A percentile compares a stretch with the other conserved stretches of the same genome.
phyloP scores from a whole-genome alignment of 441 rosid species.

The Viola pubescens region DNA sequence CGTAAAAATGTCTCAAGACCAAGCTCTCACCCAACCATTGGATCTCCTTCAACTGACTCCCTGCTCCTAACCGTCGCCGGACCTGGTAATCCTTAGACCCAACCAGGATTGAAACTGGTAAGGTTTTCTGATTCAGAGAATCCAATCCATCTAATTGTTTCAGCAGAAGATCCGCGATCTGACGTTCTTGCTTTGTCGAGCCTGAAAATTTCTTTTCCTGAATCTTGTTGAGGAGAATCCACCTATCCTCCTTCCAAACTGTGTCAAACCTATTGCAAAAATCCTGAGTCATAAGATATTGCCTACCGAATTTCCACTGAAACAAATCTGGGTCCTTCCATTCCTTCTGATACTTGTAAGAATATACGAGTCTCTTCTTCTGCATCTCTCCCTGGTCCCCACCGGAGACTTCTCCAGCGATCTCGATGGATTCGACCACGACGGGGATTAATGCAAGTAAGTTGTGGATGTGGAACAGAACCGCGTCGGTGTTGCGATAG shows the following conservation, averaged over 20 bases:
- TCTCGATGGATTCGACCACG: constrained; percentile 75
- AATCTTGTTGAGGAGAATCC: constrained; percentile 63
- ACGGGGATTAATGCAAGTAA: constrained; percentile 51
- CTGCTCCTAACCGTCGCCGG: constrained; percentile 55
- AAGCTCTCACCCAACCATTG: constrained; percentile 79
- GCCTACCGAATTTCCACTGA: constrained; percentile 65
- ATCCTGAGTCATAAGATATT: constrained; percentile 59
- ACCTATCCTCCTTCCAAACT: constrained; percentile 76
- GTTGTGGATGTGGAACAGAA: constrained; percentile 73
- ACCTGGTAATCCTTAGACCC: constrained; percentile 75
- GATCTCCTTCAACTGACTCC: constrained; percentile 78
- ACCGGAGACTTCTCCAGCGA: constrained; percentile 68
- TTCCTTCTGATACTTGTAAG: constrained; percentile 55
- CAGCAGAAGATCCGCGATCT: constrained; percentile 46
- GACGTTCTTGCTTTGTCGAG: constrained; percentile 47
- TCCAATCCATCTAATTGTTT: constrained; percentile 48
- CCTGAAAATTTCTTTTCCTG: constrained; percentile 41
- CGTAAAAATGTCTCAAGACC: constrained; percentile 56
- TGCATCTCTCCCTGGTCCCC: constrained; percentile 60
- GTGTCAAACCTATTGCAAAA: constrained; percentile 40
- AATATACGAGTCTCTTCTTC: constrained; percentile 50
- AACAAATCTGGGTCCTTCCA: constrained; percentile 79
- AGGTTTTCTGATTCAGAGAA: constrained; percentile 36
- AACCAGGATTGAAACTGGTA: constrained; percentile 51
- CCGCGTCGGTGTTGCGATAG: constrained; percentile 69